Conservation (phyloP, 2,329 filamentous ascomycete genomes). For the Exophiala aquamarina region DNA sequence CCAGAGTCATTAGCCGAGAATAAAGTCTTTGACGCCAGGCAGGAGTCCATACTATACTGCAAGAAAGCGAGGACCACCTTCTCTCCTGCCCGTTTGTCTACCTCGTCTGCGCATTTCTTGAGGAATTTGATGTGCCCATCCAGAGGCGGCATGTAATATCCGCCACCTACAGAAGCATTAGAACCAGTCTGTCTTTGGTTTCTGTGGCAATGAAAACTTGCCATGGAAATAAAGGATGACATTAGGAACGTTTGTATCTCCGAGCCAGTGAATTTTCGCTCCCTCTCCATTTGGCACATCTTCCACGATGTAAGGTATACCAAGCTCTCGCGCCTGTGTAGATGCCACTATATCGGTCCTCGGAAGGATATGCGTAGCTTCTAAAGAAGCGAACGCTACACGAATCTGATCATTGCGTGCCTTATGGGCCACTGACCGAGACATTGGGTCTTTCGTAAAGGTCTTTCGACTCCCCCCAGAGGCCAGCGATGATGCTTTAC, state of each 20-base stretch:
- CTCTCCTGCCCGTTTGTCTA: not conserved
- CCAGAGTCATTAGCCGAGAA: not conserved
- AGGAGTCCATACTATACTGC: slow-evolving; percentile 8
- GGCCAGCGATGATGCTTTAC: too few relatives aligned
- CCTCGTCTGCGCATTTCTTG: not conserved
- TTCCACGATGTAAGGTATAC: not conserved
- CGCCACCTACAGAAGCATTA: slow-evolving; percentile 4
- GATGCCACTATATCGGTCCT: not conserved
- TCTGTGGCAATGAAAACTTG: not conserved
- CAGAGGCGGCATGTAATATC: slow-evolving; percentile 5
- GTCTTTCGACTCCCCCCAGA: too few relatives aligned
- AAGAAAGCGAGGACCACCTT: slow-evolving; percentile 7
- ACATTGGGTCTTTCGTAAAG: too few relatives aligned
- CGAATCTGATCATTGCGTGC: not conserved
- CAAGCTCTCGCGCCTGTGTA: not conserved
- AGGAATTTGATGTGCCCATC: slow-evolving; percentile 10
- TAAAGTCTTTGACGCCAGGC: not conserved
- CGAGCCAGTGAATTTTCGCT: slow-evolving; percentile 13
- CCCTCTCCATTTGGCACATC: slow-evolving; percentile 10
- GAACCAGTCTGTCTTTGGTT: not conserved
- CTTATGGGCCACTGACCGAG: slow-evolving; percentile 5
- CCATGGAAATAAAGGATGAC: slow-evolving; percentile 16
- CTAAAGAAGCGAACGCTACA: not conserved
- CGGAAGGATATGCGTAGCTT: not conserved
- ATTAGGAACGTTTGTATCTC: slow-evolving; percentile 4